Conservation (phyloP, 169 alveolate genomes). For the Eimeria acervulina region DNA sequence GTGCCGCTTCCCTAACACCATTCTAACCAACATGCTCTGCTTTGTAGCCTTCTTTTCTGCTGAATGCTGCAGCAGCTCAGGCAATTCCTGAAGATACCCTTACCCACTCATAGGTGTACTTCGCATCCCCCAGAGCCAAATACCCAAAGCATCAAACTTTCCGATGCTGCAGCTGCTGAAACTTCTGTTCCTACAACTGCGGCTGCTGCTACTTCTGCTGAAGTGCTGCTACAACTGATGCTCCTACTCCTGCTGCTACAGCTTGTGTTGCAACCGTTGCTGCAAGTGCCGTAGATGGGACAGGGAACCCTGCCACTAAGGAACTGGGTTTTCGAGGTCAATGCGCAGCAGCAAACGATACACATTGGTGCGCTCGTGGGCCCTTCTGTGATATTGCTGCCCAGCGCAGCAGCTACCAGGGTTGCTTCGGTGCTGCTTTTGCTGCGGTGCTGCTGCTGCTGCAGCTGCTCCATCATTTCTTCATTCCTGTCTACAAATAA, state of each 20-base stretch:
- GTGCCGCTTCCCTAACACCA: background rate
- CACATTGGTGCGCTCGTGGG: background rate
- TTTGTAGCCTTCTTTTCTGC: background rate
- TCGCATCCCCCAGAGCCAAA: background rate
- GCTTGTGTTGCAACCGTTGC: background rate
- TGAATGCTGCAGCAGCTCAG: background rate
- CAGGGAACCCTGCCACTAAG: background rate
- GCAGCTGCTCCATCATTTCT: background rate
- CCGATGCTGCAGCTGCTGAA: background rate
- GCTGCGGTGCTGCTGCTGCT: background rate
- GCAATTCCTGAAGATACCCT: background rate
- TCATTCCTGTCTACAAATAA: background rate
- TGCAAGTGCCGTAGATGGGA: background rate
- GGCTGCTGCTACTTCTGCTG: background rate
- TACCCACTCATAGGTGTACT: background rate
- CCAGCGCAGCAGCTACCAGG: background rate
- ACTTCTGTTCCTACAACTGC: background rate
- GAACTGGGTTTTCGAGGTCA: background rate
- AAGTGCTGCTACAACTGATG: background rate
- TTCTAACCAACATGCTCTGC: background rate
- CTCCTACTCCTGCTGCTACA: background rate
- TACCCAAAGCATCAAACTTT: background rate
- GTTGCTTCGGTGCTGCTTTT: background rate
- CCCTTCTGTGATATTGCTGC: background rate
- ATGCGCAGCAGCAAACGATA: background rate